phyloP scores from a whole-genome alignment of 495 filamentous ascomycete species.

The Tetracladium marchalianum region DNA sequence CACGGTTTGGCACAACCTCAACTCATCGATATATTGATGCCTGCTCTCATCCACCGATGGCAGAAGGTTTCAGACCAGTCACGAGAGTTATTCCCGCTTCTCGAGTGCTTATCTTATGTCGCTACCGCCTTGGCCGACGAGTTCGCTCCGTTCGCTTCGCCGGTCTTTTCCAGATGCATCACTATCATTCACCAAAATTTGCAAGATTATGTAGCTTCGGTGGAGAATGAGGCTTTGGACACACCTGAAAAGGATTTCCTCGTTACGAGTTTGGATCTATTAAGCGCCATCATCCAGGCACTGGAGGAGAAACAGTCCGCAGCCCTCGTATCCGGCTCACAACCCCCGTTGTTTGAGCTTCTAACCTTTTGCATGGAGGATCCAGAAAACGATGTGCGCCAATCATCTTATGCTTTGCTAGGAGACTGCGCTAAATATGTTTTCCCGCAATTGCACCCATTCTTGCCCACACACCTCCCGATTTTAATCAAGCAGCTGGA shows the following conservation, averaged over 20 bases:
- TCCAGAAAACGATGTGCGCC: conserved; percentile 80
- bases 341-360: conserved; percentile 81
- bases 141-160: conserved; percentile 74
- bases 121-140: conserved; percentile 74
- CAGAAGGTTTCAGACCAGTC: conserved; percentile 81
- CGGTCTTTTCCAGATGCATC: conserved; percentile 78
- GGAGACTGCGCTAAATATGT: conserved; percentile 96
- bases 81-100: conserved; percentile 83
- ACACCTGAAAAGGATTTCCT: conserved; percentile 94
- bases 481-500: conserved; percentile 81
- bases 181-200: conserved; percentile 87
- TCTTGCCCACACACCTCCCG: conserved; percentile 61
- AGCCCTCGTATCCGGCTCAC: conserved; percentile 61
- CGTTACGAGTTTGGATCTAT: conserved; percentile 88
- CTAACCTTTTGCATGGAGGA: conserved; percentile 91
- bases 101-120: conserved; percentile 93
- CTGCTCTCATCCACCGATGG: conserved; percentile 84
- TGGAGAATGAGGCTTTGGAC: conserved; percentile 55
- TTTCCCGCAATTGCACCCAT: conserved; percentile 70
- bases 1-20: conserved; percentile 66
- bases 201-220: conserved; percentile 58
- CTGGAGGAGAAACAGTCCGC: conserved; percentile 65
- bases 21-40: conserved; percentile 82
- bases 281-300: conserved; percentile 91
- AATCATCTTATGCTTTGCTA: conserved; percentile 91